These are phyloP conservation scores for Saksenaea oblongispora DNA, from an alignment of 371 early-diverging fungal genomes.

Conservation along the genomic window DNA sequence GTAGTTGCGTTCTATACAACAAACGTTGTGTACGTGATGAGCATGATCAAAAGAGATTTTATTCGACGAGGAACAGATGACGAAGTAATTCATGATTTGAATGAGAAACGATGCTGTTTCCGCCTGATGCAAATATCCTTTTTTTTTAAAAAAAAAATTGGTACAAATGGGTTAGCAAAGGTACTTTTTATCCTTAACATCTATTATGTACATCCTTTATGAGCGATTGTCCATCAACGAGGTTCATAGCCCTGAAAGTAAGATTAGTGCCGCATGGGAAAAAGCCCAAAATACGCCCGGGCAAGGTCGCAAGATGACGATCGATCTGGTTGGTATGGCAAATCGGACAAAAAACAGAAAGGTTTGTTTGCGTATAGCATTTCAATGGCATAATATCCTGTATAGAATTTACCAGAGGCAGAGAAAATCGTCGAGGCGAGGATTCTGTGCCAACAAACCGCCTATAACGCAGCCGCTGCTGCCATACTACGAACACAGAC, in stretches of 20 bases:
- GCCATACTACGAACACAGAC: conserved; percentile 57
- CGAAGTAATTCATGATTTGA: conserved; percentile 41
- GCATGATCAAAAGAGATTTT: conserved; percentile 18
- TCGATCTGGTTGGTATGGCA: conserved; percentile 22
- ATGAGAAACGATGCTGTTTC: conserved; percentile 48
- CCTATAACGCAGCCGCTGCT: conserved; percentile 62
- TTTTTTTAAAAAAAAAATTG: conserved; percentile 16
- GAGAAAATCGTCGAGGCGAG: neutral
- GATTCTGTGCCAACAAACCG: conserved; percentile 55
- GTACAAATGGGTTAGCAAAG: conserved; percentile 10
- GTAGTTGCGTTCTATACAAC: conserved; percentile 50
- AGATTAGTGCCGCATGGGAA: conserved; percentile 27
- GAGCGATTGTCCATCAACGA: conserved; percentile 33
- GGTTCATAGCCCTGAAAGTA: conserved; percentile 39
- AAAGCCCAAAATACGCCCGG: conserved; percentile 8
- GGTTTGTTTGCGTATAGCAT: conserved; percentile 1
- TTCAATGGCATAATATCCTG: neutral
- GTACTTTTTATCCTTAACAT: conserved; percentile 6
- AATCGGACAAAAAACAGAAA: conserved; percentile 14
- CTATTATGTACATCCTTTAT: conserved; percentile 34
- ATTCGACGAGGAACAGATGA: conserved; percentile 28
- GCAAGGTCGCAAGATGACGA: conserved; percentile 28
- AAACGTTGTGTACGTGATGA: conserved; percentile 56
- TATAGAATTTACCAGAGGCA: conserved; percentile 9
- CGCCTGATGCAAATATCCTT: conserved; percentile 54